Evolutionary conservation across 208 protist species (phyloP), one percentile per base, ranked within the genome.

Genomic region (Strigomonas culicis): DNA sequence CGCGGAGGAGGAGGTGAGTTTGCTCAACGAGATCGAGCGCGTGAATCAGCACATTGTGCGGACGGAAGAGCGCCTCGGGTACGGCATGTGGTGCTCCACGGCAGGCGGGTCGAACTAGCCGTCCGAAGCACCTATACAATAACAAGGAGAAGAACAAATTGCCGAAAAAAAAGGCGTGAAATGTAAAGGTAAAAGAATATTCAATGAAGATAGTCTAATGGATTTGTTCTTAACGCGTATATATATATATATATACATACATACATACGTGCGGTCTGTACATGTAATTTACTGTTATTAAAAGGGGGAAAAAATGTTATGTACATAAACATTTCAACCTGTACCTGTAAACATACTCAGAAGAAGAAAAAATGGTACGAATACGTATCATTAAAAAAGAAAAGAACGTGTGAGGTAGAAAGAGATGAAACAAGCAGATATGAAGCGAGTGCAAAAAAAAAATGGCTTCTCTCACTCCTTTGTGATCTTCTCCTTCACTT

Each of bases 61-160:
- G 28, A 43, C 70, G 2, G 82, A 93, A 65, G 83, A 83, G 1
- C 56, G 39, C 27, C 51, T 78, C 50, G 46, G 81, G 4, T 86
- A 77, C 61, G 83, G 87, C 4, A 28, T 74, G 31, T 52, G 13
- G 34, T 25, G 49, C 41, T 27, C 58, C 30, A 17, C 73, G 8
- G 49, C 49, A 22, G 49, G n/a, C n/a, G n/a, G n/a, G n/a, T n/a
- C n/a, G n/a, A n/a, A n/a, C n/a, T n/a, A n/a, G n/a, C n/a, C n/a
- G n/a, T n/a, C n/a, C n/a, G n/a, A n/a, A n/a, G n/a, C n/a, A n/a
- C n/a, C n/a, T n/a, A n/a, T n/a, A n/a, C n/a, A n/a, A n/a, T n/a
- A n/a, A 28, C 17, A 34, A 64, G 47, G 31, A 27, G 19, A 52
- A 22, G 47, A 8, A 52, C 2, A 8, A 52, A 6, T 64, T 44